Evolutionary conservation across 345 rosid genomes (phyloP).

Genomic region (Corchorus olitorius): DNA sequence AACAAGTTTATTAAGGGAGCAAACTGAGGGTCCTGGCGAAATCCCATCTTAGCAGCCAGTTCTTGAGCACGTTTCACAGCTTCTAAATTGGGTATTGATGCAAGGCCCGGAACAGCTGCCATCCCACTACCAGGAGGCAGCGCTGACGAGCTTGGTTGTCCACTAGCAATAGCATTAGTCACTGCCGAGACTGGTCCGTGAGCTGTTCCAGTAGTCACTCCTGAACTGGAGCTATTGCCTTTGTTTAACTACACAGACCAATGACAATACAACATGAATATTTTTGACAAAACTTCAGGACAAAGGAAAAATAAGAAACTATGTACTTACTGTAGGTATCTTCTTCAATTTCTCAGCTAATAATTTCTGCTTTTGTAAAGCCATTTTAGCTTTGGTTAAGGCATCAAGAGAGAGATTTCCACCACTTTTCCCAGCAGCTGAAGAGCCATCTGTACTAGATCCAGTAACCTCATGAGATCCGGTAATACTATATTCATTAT

Average conservation of each 20-base stretch:
- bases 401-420: constrained; percentile 84
- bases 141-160: constrained; percentile 30
- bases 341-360: constrained; percentile 67
- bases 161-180: constrained; percentile 27
- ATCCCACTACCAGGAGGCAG: constrained; percentile 28
- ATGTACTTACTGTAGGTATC: constrained; percentile 57
- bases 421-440: constrained; percentile 81
- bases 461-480: constrained; percentile 99
- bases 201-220: constrained; percentile 28
- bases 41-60: constrained; percentile 85
- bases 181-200: constrained; percentile 32
- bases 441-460: constrained; percentile 99
- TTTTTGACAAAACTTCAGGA: neutral
- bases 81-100: constrained; percentile 56
- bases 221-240: constrained; percentile 40
- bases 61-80: constrained; percentile 94
- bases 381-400: constrained; percentile 86
- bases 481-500: constrained; percentile 98
- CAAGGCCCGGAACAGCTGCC: constrained; percentile 43
- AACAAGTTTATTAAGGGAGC: constrained; percentile 69
- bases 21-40: constrained; percentile 76
- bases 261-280: neutral
- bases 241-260: constrained; percentile 49
- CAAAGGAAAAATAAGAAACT: neutral
- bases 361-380: constrained; percentile 70